Base-by-base conservation (phyloP, 176 grass and related monocot genomes). In the Areca catechu region DNA sequence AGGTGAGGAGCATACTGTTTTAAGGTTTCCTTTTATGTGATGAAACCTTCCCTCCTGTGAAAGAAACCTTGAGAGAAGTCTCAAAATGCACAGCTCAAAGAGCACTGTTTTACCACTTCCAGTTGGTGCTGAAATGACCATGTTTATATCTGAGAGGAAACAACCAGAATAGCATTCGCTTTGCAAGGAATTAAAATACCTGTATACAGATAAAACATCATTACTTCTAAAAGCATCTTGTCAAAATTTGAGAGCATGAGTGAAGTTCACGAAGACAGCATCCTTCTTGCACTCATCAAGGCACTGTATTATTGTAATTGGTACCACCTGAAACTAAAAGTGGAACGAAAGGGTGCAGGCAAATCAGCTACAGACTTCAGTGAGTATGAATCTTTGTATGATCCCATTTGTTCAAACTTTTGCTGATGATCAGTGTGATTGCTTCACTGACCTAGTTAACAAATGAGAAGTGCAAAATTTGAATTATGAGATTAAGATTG, bases 111-210 rank as follows among this genome's bases (percentile, higher is more conserved):
- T 96, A 15, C 92, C 92, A 49, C 92, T 96, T 49, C 86, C 92
- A 66, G 92, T 96, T 43, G 92, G 92, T 15, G 92, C 92, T 7
- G 92, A 96, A 72, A 96, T 84, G 53, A 96, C 86, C 83, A 96
- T 96, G 78, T 83, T 96, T 67, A 79, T 73, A 61, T 96, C 86
- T 21, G 86, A 88, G 67, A 79, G 70, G 58, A 85, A 96, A 52
- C 92, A 90, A 20, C 63, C 71, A 22, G 78, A 62, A 69, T 88
- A 90, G 58, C 92, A 96, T 61, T 96, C 92, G 50, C 92, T 88
- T 64, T 96, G 92, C 81, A 90, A 66, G 60, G 92, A 96, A 68
- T 96, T 96, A 71, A 96, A 96, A 65, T 88, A 96, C 73, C 92
- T 96, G 79, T 28, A 71, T 51, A 60, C 49, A 66, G 53, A 63